Base-by-base conservation (phyloP, 2,329 filamentous ascomycete species). In the Colletotrichum aenigma region DNA sequence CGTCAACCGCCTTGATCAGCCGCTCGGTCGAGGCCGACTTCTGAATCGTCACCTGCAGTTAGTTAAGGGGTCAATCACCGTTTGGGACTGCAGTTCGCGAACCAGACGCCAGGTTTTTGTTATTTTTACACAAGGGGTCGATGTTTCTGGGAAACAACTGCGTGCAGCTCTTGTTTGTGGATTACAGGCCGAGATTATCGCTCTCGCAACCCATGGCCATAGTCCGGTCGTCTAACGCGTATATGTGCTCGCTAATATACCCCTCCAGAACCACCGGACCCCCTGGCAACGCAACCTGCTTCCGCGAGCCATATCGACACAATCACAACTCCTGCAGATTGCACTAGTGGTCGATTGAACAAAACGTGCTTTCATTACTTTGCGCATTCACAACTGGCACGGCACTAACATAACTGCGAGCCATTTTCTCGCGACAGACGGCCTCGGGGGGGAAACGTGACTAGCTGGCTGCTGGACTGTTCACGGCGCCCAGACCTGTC, bases 221-320 rank as follows among this genome's bases (percentile, higher is more conserved):
- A 83, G 78, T 77, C 43, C 77, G 78, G 78, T 79, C 78, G 79
- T 77, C 80, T 82, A 81, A 82, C 79, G 81, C 78, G 78, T 85
- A 84, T 85, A 85, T 83, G 79, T 82, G 81, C 76, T 79, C 78
- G 78, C 77, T 82, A 81, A 81, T 86, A 86, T 85, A 84, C 78
- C 43, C 71, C 78, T 77, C 60, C 61, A 60, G 71, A 68, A 66
- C 67, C 76, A 69, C 70, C 64, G 70, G 71, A 66, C 75, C 77
- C 66, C 72, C 72, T 68, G 64, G 52, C 43, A 48, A 48, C 43
- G 62, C 26, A 24, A 16, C 26, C 56, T 43, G 38, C 55, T 65
- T 76, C 74, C 67, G 56, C 68, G 74, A 79, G 65, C 61, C 69
- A 65, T 34, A 52, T 71, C 60, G 61, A 71, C 58, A 60, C 58